Conservation (phyloP, 2,329 filamentous ascomycete genomes). For the Fusarium longipes region DNA sequence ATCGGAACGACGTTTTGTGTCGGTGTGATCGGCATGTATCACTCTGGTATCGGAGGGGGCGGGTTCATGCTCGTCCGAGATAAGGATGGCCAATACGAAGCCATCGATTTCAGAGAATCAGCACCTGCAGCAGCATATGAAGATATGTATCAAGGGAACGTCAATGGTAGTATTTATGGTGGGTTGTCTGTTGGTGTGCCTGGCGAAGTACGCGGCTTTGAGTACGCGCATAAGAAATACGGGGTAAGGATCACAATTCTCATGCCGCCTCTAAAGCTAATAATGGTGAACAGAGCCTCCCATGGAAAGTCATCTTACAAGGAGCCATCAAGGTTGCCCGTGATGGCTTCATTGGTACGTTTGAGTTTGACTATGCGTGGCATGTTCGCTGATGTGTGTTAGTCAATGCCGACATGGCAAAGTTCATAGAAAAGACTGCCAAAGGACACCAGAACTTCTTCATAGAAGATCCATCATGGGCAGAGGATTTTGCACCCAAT, state of each 20-base stretch:
- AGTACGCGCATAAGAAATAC: conserved; percentile 79
- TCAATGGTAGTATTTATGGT: conserved; percentile 73
- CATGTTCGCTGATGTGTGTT: conserved; percentile 33
- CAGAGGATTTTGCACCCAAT: conserved; percentile 87
- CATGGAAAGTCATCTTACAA: conserved; percentile 77
- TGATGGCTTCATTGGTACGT: conserved; percentile 70
- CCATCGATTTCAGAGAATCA: conserved; percentile 89
- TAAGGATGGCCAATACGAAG: conserved; percentile 80
- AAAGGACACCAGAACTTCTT: conserved; percentile 68
- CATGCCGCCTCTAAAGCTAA: conserved; percentile 3
- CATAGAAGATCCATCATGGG: conserved; percentile 80
- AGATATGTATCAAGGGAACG: conserved; percentile 85
- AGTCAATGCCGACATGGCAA: conserved; percentile 78
- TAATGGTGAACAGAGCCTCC: conserved; percentile 56
- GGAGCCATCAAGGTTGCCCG: conserved; percentile 81
- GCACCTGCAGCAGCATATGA: conserved; percentile 84
- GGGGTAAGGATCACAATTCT: conserved; percentile 59
- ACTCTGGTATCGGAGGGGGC: conserved; percentile 87
- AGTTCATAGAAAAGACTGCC: conserved; percentile 72
- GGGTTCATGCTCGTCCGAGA: conserved; percentile 88
- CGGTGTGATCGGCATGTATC: conserved; percentile 80
- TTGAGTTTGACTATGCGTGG: background rate
- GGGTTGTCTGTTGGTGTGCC: conserved; percentile 80
- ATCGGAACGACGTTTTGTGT: conserved; percentile 81
- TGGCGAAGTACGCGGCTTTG: conserved; percentile 80